Percentiles rank a stretch among this genome's conserved stretches.
phyloP scores from a whole-genome alignment of 176 grass and related monocot genomes.

The Eragrostis curvula region DNA sequence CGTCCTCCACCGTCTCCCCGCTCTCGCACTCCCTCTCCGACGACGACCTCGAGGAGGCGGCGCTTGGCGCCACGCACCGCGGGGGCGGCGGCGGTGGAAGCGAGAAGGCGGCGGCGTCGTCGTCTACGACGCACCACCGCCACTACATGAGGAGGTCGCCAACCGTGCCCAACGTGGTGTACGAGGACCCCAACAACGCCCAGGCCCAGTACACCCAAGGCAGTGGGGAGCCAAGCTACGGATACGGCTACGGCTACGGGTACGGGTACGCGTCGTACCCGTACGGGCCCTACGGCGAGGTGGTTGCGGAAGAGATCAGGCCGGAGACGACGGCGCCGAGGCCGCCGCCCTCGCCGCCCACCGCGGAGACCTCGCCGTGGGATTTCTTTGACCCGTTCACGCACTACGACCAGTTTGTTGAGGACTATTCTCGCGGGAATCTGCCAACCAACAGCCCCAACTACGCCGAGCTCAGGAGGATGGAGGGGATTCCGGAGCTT shows the following conservation, averaged over 20 bases:
- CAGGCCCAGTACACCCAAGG: constrained; percentile 17
- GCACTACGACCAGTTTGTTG: constrained; percentile 58
- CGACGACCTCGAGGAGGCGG: constrained; percentile 40
- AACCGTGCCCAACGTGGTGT: constrained; percentile 51
- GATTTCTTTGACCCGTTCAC: constrained; percentile 82
- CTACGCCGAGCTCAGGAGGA: constrained; percentile 60
- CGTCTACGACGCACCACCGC: constrained; percentile 26
- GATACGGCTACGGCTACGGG: constrained; percentile 50
- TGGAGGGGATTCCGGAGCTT: constrained; percentile 93
- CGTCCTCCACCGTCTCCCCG: constrained; percentile 70
- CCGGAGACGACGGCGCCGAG: background rate
- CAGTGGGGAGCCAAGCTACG: constrained; percentile 1
- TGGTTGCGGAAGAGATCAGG: constrained; percentile 9
- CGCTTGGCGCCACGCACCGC: background rate
- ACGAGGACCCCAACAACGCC: constrained; percentile 46
- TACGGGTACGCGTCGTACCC: constrained; percentile 35
- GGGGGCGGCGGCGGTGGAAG: background rate
- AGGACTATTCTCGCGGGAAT: constrained; percentile 34
- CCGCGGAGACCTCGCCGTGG: constrained; percentile 58
- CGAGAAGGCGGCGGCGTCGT: constrained; percentile 13
- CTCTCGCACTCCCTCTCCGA: constrained; percentile 80
- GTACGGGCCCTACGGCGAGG: constrained; percentile 41
- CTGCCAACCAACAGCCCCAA: constrained; percentile 57
- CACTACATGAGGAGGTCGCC: constrained; percentile 53
- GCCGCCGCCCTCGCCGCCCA: constrained; percentile 48